These are phyloP conservation scores for Mycena haematopus DNA, from an alignment of 768 basidiomycete species.

Conservation along the genomic window DNA sequence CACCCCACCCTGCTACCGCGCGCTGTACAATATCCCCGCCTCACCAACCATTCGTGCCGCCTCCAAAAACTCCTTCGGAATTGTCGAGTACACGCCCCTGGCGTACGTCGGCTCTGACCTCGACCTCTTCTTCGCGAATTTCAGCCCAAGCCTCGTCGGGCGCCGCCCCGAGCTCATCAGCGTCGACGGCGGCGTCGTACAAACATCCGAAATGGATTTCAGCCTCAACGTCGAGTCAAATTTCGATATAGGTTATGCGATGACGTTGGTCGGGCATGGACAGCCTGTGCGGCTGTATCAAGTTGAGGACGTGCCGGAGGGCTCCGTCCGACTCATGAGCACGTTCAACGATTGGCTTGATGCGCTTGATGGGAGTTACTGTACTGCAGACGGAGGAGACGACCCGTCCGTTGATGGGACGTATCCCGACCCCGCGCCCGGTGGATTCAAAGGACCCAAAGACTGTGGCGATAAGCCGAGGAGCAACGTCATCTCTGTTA, in stretches of 20 bases:
- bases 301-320: constrained; percentile 43
- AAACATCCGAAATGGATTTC: constrained; percentile 48
- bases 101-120: constrained; percentile 13
- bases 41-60: not conserved
- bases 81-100: constrained; percentile 14
- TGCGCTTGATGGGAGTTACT: constrained; percentile 17
- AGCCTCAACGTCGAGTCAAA: constrained; percentile 60
- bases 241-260: constrained; percentile 61
- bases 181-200: constrained; percentile 56
- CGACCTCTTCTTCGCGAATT: constrained; percentile 12
- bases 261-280: constrained; percentile 44
- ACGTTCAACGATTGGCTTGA: constrained; percentile 15
- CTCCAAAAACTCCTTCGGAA: constrained; percentile 7
- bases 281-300: constrained; percentile 52
- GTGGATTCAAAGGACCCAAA: not conserved
- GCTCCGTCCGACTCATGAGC: not conserved
- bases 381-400: constrained; percentile 16
- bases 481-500: constrained; percentile 5
- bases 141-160: constrained; percentile 35
- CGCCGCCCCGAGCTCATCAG: constrained; percentile 37
- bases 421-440: constrained; percentile 3
- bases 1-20: constrained; percentile 12
- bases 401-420: not conserved
- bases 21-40: constrained; percentile 1
- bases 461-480: constrained; percentile 4